phyloP scores from a whole-genome alignment of 2,329 filamentous ascomycete species.

The Xylaria polymorpha region DNA sequence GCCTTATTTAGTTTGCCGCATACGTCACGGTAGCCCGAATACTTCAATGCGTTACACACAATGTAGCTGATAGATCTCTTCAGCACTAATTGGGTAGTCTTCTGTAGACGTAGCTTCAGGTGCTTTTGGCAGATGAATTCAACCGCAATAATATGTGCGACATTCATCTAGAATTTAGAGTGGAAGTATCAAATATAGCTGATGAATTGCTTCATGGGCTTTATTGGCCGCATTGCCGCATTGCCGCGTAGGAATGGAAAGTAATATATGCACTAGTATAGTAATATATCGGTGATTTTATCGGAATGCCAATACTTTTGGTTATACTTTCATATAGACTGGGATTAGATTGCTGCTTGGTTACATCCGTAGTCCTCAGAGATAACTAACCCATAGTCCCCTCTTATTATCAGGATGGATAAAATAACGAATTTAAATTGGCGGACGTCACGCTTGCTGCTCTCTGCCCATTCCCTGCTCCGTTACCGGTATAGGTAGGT shows the following conservation, averaged over 20 bases:
- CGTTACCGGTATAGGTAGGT: too few species aligned
- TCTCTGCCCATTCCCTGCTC: background rate
- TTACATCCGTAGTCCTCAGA: background rate
- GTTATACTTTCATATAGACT: background rate
- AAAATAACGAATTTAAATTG: background rate
- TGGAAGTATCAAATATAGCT: background rate
- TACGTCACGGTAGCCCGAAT: too few species aligned
- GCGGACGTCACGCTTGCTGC: background rate
- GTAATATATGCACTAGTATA: background rate
- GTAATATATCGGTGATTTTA: background rate
- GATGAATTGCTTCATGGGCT: background rate
- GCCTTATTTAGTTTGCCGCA: too few species aligned
- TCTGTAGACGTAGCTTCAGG: too few species aligned
- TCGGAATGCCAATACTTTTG: background rate
- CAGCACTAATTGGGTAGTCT: too few species aligned
- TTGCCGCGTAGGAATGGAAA: background rate
- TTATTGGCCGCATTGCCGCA: background rate
- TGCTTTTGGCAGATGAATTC: too few species aligned
- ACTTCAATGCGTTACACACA: too few species aligned
- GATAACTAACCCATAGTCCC: background rate
- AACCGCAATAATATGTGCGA: too few species aligned
- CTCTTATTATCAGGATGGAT: background rate
- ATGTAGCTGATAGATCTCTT: too few species aligned
- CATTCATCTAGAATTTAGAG: too few species aligned
- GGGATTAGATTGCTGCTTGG: too few species aligned